Evolutionary conservation across 2,329 filamentous ascomycete species (phyloP).

Genomic region (Verticillium nubilum): DNA sequence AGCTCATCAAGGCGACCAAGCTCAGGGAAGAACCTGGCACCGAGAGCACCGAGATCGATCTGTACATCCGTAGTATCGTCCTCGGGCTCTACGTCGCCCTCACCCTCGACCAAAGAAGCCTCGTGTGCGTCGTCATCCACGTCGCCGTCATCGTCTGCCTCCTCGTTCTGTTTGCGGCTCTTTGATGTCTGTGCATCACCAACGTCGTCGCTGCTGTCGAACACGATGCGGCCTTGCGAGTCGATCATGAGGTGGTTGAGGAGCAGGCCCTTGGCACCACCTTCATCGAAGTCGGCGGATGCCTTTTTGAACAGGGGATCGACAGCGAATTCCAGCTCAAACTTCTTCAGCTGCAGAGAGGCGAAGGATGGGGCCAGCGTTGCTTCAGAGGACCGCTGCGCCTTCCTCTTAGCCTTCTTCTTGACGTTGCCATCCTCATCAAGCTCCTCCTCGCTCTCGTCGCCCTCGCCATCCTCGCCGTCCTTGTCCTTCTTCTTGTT

Average conservation of each 20-base stretch:
- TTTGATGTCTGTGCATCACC: conserved; percentile 44
- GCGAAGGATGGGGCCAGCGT: conserved; percentile 86
- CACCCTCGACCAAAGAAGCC: conserved; percentile 12
- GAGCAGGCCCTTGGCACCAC: conserved; percentile 88
- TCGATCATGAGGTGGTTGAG: conserved; percentile 98
- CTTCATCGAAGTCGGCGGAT: conserved; percentile 96
- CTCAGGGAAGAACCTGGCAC: conserved; percentile 79
- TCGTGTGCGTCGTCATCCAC: conserved; percentile 31
- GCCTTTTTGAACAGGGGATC: conserved; percentile 99
- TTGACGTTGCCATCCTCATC: conserved; percentile 55
- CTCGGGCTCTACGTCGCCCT: conserved; percentile 20
- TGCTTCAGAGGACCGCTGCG: conserved; percentile 80
- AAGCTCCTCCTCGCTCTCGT: conserved; percentile 59
- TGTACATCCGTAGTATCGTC: conserved; percentile 48
- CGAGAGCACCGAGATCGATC: conserved; percentile 73
- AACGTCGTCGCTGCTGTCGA: conserved; percentile 92
- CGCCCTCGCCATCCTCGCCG: conserved; percentile 61
- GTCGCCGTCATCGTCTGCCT: conserved; percentile 30
- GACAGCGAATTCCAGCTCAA: conserved; percentile 93
- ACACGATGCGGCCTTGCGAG: conserved; percentile 85
- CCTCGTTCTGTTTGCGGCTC: conserved; percentile 28
- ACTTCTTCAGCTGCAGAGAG: conserved; percentile 89
- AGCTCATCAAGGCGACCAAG: conserved; percentile 72
- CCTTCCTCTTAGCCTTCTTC: conserved; percentile 69
- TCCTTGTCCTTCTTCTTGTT: conserved; percentile 66